Evolutionary conservation across 2,329 filamentous ascomycete genomes (phyloP).

Genomic region (Ophiostoma quercus): DNA sequence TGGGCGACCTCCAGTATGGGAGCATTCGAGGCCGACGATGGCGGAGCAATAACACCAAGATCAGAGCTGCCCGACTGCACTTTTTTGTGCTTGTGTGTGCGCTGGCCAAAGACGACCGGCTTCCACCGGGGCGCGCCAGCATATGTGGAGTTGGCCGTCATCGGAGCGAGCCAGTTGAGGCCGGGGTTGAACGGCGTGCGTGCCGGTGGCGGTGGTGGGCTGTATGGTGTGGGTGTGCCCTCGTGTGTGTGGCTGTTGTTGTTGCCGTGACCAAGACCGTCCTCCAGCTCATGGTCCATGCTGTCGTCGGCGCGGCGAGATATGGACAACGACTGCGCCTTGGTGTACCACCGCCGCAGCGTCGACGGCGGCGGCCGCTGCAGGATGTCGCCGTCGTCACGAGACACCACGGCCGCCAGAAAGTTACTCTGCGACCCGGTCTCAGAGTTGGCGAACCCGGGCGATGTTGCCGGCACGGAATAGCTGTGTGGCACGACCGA

Average conservation of each 20-base stretch:
- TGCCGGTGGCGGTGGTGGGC: background rate
- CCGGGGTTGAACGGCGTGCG: slow-evolving; percentile 21
- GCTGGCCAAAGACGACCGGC: background rate
- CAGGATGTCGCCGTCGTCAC: background rate
- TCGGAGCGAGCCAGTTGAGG: slow-evolving; percentile 23
- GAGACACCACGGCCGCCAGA: background rate
- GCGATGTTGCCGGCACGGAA: background rate
- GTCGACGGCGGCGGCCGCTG: background rate
- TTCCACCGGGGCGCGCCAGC: background rate
- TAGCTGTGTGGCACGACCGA: slow-evolving; percentile 17
- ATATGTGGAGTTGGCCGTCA: background rate
- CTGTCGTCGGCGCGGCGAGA: no score
- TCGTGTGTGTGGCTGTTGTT: no score
- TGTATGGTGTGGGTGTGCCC: background rate
- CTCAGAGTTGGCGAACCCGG: background rate
- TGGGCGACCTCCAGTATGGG: background rate
- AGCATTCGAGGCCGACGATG: background rate
- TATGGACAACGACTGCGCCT: background rate
- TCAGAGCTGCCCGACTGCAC: background rate
- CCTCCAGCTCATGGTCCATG: slow-evolving; percentile 11
- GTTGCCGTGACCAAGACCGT: background rate
- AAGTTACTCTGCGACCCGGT: slow-evolving; percentile 7
- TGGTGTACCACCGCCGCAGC: slow-evolving; percentile 14
- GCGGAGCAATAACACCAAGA: background rate
- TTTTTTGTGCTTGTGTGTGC: background rate